These are phyloP conservation scores for Rickenella mellea DNA, from an alignment of 768 basidiomycete species.

Conservation along the genomic window DNA sequence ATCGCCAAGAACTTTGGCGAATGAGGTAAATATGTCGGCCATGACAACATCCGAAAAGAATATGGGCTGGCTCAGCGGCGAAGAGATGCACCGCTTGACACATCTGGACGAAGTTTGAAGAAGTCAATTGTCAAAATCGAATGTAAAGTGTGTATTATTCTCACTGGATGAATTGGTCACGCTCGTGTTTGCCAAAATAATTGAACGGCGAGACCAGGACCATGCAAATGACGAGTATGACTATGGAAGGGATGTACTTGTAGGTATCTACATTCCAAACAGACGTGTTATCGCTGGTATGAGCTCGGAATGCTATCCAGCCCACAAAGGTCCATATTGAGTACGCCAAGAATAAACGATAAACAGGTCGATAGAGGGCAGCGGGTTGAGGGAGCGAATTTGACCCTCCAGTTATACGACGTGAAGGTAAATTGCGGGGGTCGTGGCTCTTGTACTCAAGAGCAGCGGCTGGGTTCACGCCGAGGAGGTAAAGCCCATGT, in stretches of 20 bases:
- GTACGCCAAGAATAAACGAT: slow-evolving; percentile 59
- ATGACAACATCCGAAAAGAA: slow-evolving; percentile 90
- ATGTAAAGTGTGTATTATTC: slow-evolving; percentile 22
- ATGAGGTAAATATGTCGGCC: slow-evolving; percentile 93
- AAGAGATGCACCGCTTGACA: slow-evolving; percentile 63
- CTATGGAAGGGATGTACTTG: slow-evolving; percentile 67
- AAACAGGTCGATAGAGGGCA: slow-evolving; percentile 48
- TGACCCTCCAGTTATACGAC: slow-evolving; percentile 15
- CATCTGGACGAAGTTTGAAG: slow-evolving; percentile 49
- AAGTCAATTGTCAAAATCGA: slow-evolving; percentile 1
- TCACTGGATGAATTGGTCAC: slow-evolving; percentile 76
- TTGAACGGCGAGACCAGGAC: slow-evolving; percentile 61
- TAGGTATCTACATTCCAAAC: slow-evolving; percentile 70
- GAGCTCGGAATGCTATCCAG: slow-evolving; percentile 60
- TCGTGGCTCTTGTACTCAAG: slow-evolving; percentile 43
- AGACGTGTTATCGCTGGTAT: slow-evolving; percentile 45
- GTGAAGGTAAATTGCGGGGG: not conserved
- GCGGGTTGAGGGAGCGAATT: slow-evolving; percentile 28
- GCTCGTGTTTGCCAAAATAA: slow-evolving; percentile 56
- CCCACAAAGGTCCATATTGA: slow-evolving; percentile 47
- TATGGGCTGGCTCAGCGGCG: slow-evolving; percentile 49
- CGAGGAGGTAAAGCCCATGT: slow-evolving; percentile 66
- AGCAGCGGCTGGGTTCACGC: slow-evolving; percentile 63
- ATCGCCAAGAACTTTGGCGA: slow-evolving; percentile 94
- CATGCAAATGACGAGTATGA: slow-evolving; percentile 46